Base-by-base conservation (phyloP, 495 filamentous ascomycete species). In the Talaromyces trachyspermus region DNA sequence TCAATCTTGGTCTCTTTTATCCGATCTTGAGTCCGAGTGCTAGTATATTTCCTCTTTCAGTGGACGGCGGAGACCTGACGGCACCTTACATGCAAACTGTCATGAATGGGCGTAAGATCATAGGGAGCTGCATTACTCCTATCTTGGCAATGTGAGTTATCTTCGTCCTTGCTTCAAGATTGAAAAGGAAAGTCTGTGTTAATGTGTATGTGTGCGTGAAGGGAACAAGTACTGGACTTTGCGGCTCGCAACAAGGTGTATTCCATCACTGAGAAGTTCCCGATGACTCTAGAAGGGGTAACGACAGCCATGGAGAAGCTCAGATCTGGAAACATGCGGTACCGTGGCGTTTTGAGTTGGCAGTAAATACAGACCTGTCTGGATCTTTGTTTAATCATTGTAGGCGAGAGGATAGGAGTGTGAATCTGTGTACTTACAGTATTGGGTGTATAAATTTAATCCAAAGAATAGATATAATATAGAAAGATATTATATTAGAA, bases 191-290 rank as follows among this genome's bases (percentile, higher is more conserved):
- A 29, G 11, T 29, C 11, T 29, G 5, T 29, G 11, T 29, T 5
- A 29, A 5, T 29, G 26, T 5, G 5, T 5, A 29, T 29, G 26
- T 11, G 5, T 5, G 11, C 26, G 11, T 29, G 11, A 29, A 29
- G 26, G 26, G 26, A 29, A 11, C 5, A 29, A 29, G 26, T 11
- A 5, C 5, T 76, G 14, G 56, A 64, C 9, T 75, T 76, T 51
- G 66, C 70, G 2, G 68, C 69, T 1, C 51, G 35, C 35, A 64
- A 76, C 47, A 48, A 59, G 0, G 65, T 77, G 49, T 60, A 64
- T 59, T 68, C 71, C 9, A 60, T 71, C 11, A 50, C 67, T 22
- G 54, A 70, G 58, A 68, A 64, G 54, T 76, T 71, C 46, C 70
- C 70, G 0, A 61, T 77, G 67, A 68, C 50, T 5, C 55, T 55